These are phyloP conservation scores for Rhytidiadelphus loreus DNA, from an alignment of 225 moss, liverwort and hornwort species.

Conservation along the genomic window DNA sequence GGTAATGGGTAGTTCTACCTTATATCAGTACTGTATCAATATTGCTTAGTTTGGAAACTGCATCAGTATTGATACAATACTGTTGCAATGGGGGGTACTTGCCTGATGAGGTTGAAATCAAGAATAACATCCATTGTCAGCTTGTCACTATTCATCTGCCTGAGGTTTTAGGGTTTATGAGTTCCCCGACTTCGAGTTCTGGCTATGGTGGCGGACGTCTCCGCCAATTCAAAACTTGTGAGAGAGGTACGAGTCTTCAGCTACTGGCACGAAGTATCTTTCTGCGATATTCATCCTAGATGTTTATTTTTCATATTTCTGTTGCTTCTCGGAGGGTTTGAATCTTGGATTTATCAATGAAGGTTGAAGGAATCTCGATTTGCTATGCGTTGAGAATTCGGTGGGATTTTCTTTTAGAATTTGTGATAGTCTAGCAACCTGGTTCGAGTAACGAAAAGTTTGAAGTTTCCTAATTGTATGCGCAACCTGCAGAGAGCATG, in stretches of 20 bases:
- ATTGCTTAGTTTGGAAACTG: too few species aligned
- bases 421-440: neutral
- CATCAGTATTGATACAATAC: too few species aligned
- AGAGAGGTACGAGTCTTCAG: neutral
- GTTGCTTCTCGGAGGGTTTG: neutral
- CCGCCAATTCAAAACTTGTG: neutral
- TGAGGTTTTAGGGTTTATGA: neutral
- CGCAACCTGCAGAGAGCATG: neutral
- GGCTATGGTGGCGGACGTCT: neutral
- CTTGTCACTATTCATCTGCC: neutral
- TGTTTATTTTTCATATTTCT: neutral
- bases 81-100: too few species aligned
- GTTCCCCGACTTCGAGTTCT: neutral
- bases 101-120: too few species aligned
- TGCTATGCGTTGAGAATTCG: neutral
- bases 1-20: too few species aligned
- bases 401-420: neutral
- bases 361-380: neutral
- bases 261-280: neutral
- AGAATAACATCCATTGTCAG: neutral
- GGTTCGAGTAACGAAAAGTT: too few species aligned
- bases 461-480: too few species aligned
- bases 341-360: neutral
- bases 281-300: too few species aligned
- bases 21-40: too few species aligned